These are phyloP conservation scores for Globisporangium nunn DNA, from an alignment of 352 stramenopile species.

Conservation along the genomic window DNA sequence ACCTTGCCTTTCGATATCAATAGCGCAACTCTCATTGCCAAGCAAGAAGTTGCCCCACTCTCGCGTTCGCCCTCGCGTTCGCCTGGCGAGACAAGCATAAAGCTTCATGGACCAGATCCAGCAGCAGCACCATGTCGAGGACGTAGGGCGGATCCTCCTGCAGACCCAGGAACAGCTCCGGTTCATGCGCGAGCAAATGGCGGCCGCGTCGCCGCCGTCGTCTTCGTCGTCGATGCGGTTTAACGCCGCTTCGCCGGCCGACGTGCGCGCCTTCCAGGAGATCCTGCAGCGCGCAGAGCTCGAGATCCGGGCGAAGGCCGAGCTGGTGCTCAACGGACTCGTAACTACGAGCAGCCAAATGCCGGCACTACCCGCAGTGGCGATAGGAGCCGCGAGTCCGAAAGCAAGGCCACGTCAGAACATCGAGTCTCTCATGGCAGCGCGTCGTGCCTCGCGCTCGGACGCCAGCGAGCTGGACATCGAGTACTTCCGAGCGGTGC, in stretches of 20 bases:
- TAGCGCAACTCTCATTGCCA: neutral
- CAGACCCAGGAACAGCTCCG: constrained; percentile 79
- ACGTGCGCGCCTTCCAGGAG: constrained; percentile 50
- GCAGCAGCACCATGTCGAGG: constrained; percentile 76
- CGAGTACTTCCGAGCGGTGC: constrained; percentile 43
- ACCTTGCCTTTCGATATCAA: neutral
- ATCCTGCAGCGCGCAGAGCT: constrained; percentile 64
- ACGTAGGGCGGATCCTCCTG: constrained; percentile 73
- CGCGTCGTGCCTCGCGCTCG: constrained; percentile 1
- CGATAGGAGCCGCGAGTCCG: constrained; percentile 10
- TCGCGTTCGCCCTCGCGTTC: too few relatives aligned
- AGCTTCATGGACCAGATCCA: constrained; percentile 61
- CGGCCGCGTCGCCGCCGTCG: constrained; percentile 20
- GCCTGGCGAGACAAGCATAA: neutral
- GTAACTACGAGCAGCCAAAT: constrained; percentile 36
- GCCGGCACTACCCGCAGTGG: constrained; percentile 15
- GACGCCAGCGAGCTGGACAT: constrained; percentile 19
- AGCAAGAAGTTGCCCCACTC: too few relatives aligned
- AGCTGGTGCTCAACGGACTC: constrained; percentile 69
- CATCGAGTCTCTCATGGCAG: constrained; percentile 16
- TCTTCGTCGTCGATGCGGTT: constrained; percentile 22
- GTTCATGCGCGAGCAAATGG: constrained; percentile 67
- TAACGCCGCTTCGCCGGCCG: constrained; percentile 14
- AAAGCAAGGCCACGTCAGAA: constrained; percentile 5
- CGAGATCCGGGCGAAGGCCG: constrained; percentile 72